Conservation (phyloP, 257 asterid species). For the Petunia axillaris region DNA sequence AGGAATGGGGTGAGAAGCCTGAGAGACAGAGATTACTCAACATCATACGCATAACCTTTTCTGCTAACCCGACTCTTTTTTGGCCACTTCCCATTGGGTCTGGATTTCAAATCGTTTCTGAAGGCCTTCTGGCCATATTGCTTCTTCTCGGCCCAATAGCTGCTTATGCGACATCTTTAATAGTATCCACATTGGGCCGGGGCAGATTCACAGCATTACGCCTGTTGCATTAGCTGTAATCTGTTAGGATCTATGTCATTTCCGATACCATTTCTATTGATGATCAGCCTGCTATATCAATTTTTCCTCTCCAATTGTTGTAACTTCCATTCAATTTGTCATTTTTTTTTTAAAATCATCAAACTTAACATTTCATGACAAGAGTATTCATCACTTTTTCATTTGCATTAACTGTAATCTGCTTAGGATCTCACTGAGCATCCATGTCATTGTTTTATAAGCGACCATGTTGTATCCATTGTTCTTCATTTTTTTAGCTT, state of each 20-base stretch:
- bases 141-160: no score
- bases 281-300: slow-evolving; percentile 10
- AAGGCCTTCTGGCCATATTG: no score
- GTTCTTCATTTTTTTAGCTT: background rate
- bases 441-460: background rate
- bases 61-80: no score
- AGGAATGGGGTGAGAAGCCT: no score
- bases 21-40: no score
- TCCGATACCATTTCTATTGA: background rate
- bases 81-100: no score
- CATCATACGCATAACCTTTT: no score
- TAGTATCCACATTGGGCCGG: no score
- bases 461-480: background rate
- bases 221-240: background rate
- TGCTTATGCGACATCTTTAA: no score
- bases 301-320: background rate
- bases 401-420: background rate
- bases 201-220: no score
- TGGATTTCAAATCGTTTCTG: no score
- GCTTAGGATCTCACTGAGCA: background rate
- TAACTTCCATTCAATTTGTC: background rate
- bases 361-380: background rate
- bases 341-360: background rate
- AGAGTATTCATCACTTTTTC: background rate
- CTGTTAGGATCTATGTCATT: slow-evolving; percentile 9